Conservation (phyloP, 2,329 filamentous ascomycete genomes). For the Cryoendolithus antarcticus region DNA sequence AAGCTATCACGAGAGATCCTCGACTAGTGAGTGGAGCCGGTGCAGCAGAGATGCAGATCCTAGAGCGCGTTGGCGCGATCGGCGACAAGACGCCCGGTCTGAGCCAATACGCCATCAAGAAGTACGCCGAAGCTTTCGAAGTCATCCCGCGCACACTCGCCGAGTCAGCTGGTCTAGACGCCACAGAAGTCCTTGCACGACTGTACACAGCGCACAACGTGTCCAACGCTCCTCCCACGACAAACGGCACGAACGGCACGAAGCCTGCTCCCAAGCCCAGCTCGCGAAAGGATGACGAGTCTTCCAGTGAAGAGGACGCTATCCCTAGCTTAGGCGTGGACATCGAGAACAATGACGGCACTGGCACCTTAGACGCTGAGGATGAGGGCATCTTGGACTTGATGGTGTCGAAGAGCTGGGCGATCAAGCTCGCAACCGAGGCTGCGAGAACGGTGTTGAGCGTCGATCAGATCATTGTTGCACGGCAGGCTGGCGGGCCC, state of each 20-base stretch:
- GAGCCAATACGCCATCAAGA: conserved; percentile 92
- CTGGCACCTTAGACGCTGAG: conserved; percentile 72
- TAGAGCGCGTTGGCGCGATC: conserved; percentile 79
- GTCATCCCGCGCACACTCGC: conserved; percentile 88
- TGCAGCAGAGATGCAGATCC: conserved; percentile 85
- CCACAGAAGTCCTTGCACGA: conserved; percentile 87
- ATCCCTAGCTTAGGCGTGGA: conserved; percentile 89
- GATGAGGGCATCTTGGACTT: conserved; percentile 86
- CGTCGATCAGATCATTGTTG: conserved; percentile 98
- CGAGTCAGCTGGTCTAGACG: conserved; percentile 88
- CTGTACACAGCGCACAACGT: conserved; percentile 72
- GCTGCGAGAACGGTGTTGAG: conserved; percentile 86
- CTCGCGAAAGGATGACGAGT: conserved; percentile 23
- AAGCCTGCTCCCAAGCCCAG: conserved; percentile 2
- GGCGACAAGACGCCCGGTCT: conserved; percentile 89
- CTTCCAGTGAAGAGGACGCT: conserved; percentile 49
- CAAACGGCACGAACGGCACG: too few relatives aligned
- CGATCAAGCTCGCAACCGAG: conserved; percentile 92
- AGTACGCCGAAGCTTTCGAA: conserved; percentile 95
- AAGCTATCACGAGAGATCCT: conserved; percentile 90
- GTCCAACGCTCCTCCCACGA: conserved; percentile 1
- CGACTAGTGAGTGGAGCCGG: conserved; percentile 87
- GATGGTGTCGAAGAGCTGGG: conserved; percentile 86
- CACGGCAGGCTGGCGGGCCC: conserved; percentile 89
- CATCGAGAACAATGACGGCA: conserved; percentile 73